Base-by-base conservation (phyloP, 2,329 filamentous ascomycete species). In the Sclerotinia minor region DNA sequence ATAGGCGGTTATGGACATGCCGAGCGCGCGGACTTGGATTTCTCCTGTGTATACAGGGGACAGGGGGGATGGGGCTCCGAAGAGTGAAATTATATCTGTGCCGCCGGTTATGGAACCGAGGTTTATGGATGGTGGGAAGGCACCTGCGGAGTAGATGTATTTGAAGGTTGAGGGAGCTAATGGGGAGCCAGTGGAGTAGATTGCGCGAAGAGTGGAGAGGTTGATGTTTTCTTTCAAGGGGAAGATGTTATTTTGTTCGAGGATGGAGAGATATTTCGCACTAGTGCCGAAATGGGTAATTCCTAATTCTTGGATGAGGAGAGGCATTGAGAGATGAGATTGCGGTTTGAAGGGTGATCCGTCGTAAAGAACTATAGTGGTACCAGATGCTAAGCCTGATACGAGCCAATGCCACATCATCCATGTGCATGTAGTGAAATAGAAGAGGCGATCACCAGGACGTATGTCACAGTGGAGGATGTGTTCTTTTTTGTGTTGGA, bases 341-440 rank as follows among this genome's bases (percentile, higher is more conserved):
- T 90, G 83, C 0, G 91, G 91, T 60, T 85, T 84, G 82, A 98
- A 98, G 0, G 95, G 95, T 0, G 92, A 96, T 59, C 95, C 95
- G 65, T 96, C 92, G 79, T 97, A 99, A 5, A 98, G 84, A 26
- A 98, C 84, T 17, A 98, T 82, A 0, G 92, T 94, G 15, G 91
- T 86, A 65, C 94, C 94, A 41, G 87, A 89, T 13, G 94, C 91
- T 5, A 98, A 87, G 7, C 89, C 92, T 0, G 92, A 94, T 26
- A 97, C 86, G 52, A 94, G 89, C 94, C 94, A 98, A 78, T 98
- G 94, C 93, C 94, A 97, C 94, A 98, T 98, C 94, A 99, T 98
- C 95, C 94, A 97, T 0, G 92, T 96, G 15, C 90, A 93, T 4
- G 94, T 97, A 1, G 93, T 97, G 80, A 94, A 97, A 81, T 97